Percentiles rank a stretch among this genome's conserved stretches.
phyloP scores from a whole-genome alignment of 192 early-diverging fungal species.

The Borealophlyctis nickersoniae region DNA sequence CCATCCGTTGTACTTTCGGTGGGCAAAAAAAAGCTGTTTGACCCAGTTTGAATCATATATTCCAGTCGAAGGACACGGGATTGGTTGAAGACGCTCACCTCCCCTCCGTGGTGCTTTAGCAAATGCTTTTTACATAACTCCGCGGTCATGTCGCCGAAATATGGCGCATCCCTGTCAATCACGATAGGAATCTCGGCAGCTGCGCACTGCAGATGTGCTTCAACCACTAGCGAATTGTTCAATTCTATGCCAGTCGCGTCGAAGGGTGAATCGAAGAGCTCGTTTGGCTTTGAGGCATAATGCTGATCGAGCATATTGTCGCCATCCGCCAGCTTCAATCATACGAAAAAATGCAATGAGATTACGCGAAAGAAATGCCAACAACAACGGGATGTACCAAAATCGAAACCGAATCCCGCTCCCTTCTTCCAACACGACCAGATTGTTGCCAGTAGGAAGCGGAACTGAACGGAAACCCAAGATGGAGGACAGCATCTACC shows the following conservation, averaged over 20 bases:
- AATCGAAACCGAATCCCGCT: conserved; percentile 56
- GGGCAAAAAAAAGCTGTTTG: conserved; percentile 40
- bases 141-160: conserved; percentile 6
- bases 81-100: conserved; percentile 11
- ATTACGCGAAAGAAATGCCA: background rate
- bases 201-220: conserved; percentile 70
- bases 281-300: conserved; percentile 35
- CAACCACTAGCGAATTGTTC: conserved; percentile 34
- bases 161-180: conserved; percentile 6
- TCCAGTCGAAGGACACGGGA: too few species aligned
- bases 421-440: conserved; percentile 70
- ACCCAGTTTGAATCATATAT: background rate
- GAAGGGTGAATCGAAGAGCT: conserved; percentile 48
- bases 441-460: conserved; percentile 68
- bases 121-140: conserved; percentile 11
- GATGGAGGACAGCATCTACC: conserved; percentile 68
- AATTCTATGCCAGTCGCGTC: conserved; percentile 36
- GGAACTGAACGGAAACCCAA: conserved; percentile 65
- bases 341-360: background rate
- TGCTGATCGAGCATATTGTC: conserved; percentile 58
- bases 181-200: conserved; percentile 56
- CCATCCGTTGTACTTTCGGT: conserved; percentile 40
- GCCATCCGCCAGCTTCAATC: conserved; percentile 41
- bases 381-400: conserved; percentile 43
- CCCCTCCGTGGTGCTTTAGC: conserved; percentile 5